A percentile compares a stretch with the other conserved stretches of the same genome.
Conservation (phyloP, 2,329 filamentous ascomycete species). For the Polychaeton citri region DNA sequence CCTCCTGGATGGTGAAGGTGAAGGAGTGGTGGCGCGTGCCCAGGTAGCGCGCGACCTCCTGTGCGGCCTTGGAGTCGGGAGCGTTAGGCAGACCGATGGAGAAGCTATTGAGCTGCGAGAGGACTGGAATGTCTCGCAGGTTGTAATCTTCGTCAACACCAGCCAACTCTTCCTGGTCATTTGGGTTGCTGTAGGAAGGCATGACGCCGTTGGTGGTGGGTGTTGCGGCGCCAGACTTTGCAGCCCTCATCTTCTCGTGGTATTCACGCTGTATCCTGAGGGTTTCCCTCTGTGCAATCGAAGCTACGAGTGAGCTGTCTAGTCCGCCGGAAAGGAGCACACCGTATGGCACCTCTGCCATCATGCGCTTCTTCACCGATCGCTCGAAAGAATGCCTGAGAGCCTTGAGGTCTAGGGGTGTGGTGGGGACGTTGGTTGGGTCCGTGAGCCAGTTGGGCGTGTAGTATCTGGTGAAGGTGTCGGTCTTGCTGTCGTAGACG, state of each 20-base stretch:
- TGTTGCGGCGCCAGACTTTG: slow-evolving; percentile 11
- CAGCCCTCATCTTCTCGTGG: slow-evolving; percentile 34
- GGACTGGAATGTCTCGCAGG: slow-evolving; percentile 75
- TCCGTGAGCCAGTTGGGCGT: slow-evolving; percentile 83
- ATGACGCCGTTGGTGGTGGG: slow-evolving; percentile 27
- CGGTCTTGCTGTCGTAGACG: slow-evolving; percentile 87
- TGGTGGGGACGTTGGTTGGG: slow-evolving; percentile 60
- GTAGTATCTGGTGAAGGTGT: slow-evolving; percentile 75
- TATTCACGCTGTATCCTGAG: slow-evolving; percentile 23
- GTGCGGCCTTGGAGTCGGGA: slow-evolving; percentile 80
- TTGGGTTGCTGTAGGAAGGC: slow-evolving; percentile 24
- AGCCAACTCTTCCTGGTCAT: slow-evolving; percentile 58
- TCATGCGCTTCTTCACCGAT: slow-evolving; percentile 87
- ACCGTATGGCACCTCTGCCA: slow-evolving; percentile 97
- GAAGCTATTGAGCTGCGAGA: slow-evolving; percentile 95
- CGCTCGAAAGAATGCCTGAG: slow-evolving; percentile 75
- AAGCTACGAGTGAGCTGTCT: slow-evolving; percentile 87
- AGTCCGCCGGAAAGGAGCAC: slow-evolving; percentile 89
- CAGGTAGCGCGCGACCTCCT: slow-evolving; percentile 90
- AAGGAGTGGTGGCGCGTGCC: slow-evolving; percentile 97
- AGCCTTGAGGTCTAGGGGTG: slow-evolving; percentile 68
- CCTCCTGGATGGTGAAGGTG: slow-evolving; percentile 96
- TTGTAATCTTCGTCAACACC: slow-evolving; percentile 90
- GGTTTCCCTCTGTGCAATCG: slow-evolving; percentile 91
- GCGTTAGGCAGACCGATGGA: slow-evolving; percentile 91